These are phyloP conservation scores for Eucalyptus decipiens DNA, from an alignment of 345 rosid species.

Conservation along the genomic window DNA sequence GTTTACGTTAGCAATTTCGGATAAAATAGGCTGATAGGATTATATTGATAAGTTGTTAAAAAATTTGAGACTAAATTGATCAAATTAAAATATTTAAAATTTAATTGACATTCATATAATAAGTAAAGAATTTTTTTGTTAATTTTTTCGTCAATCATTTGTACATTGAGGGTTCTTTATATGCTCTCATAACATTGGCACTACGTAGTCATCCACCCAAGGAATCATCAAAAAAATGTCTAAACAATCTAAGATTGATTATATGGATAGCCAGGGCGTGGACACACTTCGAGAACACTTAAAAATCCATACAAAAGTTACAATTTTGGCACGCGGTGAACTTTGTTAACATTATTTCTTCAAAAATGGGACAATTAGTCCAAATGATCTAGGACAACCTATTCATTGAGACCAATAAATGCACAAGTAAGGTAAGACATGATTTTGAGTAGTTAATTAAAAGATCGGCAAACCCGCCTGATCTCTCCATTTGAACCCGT, in stretches of 20 bases:
- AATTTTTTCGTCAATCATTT: background rate
- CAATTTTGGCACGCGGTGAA: background rate
- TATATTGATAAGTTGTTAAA: background rate
- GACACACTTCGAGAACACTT: background rate
- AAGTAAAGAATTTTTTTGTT: background rate
- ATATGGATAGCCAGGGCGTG: background rate
- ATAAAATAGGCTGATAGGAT: fast-evolving
- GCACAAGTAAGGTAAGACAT: background rate
- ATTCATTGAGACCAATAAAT: background rate
- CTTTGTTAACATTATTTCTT: background rate
- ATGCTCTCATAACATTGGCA: background rate
- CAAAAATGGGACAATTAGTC: background rate
- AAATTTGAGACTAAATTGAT: fast-evolving
- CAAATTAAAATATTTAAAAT: background rate
- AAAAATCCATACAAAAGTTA: background rate
- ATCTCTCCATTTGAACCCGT: constrained; percentile 54
- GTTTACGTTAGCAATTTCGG: fast-evolving
- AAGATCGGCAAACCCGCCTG: constrained; percentile 46
- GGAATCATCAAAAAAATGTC: background rate
- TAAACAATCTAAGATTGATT: background rate
- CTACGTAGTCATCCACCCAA: background rate
- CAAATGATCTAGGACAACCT: background rate
- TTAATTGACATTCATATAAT: background rate
- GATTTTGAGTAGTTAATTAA: constrained; percentile 10
- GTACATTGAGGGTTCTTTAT: background rate